These are phyloP conservation scores for Syncephalastrum racemosum DNA, from an alignment of 371 early-diverging fungal genomes.

Conservation along the genomic window DNA sequence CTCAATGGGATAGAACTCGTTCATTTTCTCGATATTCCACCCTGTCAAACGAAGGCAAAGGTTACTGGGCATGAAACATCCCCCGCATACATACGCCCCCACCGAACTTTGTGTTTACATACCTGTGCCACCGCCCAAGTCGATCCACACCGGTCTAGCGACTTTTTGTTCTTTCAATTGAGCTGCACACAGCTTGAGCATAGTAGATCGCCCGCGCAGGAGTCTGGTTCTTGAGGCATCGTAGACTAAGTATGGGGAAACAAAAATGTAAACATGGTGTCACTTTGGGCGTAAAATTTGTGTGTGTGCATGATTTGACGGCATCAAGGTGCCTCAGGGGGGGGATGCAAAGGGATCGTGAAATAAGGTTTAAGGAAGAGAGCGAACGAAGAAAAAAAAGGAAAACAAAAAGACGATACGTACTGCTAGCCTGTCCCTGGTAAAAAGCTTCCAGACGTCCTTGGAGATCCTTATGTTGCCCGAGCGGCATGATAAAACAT, in stretches of 20 bases:
- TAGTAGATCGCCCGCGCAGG: constrained; percentile 76
- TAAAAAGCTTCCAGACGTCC: constrained; percentile 74
- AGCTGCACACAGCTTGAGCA: constrained; percentile 80
- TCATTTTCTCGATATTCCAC: constrained; percentile 87
- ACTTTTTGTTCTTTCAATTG: constrained; percentile 59
- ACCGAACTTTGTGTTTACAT: constrained; percentile 14
- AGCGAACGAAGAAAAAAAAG: neutral
- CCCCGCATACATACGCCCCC: neutral
- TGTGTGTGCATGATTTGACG: neutral
- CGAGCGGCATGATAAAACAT: constrained; percentile 79
- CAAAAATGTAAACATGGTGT: constrained; percentile 10
- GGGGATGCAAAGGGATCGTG: neutral
- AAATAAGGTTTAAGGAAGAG: neutral
- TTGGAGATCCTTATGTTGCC: constrained; percentile 62
- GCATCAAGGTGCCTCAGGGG: neutral
- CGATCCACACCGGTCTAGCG: constrained; percentile 70
- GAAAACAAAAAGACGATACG: constrained; percentile 12
- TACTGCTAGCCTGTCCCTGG: constrained; percentile 72
- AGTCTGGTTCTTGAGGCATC: constrained; percentile 64
- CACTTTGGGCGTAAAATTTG: neutral
- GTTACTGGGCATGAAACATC: neutral
- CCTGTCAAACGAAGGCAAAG: constrained; percentile 28
- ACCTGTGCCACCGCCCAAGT: constrained; percentile 87
- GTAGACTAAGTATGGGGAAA: constrained; percentile 44
- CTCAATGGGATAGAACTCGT: constrained; percentile 67